Evolutionary conservation across 148 eudicot species (phyloP), one percentile per base, ranked within the genome.

Genomic region (Vaccinium corymbosum): DNA sequence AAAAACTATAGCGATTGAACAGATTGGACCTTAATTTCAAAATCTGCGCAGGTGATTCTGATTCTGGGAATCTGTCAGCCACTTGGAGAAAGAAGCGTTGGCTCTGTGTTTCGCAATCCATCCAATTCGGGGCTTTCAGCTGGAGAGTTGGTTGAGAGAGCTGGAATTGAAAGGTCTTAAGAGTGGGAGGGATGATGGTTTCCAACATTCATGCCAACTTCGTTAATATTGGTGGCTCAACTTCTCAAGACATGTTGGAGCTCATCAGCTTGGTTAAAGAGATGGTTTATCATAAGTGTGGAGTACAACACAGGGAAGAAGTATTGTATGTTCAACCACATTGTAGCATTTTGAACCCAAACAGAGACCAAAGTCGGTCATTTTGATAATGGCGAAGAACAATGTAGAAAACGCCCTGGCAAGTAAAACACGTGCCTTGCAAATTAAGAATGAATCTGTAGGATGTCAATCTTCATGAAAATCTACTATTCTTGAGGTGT

Each of bases 41-140:
- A 42, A 42, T 42, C 46, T 42, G 46, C 46, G 46, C 46, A 42
- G 46, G 46, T 42, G 46, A 42, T 42, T 42, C 46, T 42, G 46
- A 42, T 42, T 42, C 46, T 42, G 82, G 77, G 73, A 78, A 70
- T 56, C 3, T 81, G 85, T 46, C 89, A 87, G 70, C 89, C 89
- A 17, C 17, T 68, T 32, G 75, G 79, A 55, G 74, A 87, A 35
- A 68, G 53, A 81, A 84, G 84, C 55, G 82, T 82, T 16, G 86
- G 86, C 49, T 87, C 86, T n/a, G 84, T 84, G 32, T 87, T 87
- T 70, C 77, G 76, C 0, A 84, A 84, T 68, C 89, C 89, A 19
- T 8, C 79, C 11, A 57, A 57, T 53, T 19, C 19, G 11, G 78
- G 50, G 19, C 16, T 83, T 64, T 59, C 86, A 35, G 88, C 85